A percentile compares a stretch with the other conserved stretches of the same genome.
phyloP scores from a whole-genome alignment of 176 grass and related monocot species.

The Oryza nivara region DNA sequence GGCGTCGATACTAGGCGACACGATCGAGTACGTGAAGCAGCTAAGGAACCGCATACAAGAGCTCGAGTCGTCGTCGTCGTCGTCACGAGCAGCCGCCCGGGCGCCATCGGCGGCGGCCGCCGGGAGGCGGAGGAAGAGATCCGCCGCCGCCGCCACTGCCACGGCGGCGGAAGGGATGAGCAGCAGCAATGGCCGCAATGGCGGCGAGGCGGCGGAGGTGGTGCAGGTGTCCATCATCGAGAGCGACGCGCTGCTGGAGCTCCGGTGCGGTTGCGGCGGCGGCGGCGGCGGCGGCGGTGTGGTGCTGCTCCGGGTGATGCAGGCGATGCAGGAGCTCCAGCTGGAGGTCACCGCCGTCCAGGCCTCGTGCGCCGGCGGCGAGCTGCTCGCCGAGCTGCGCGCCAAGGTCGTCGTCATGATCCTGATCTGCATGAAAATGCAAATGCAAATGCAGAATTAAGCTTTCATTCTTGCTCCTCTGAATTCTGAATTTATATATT shows the following conservation, averaged over 20 bases:
- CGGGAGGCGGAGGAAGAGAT: constrained; percentile 29
- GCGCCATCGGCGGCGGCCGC: background rate
- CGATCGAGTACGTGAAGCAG: constrained; percentile 96
- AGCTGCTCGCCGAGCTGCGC: constrained; percentile 56
- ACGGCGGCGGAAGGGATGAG: constrained; percentile 4
- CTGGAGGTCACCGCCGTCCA: constrained; percentile 63
- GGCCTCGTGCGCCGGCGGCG: constrained; percentile 47
- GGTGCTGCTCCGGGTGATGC: constrained; percentile 69
- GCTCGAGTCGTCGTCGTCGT: constrained; percentile 45
- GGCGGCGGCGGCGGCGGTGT: constrained; percentile 45
- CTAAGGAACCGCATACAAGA: constrained; percentile 67
- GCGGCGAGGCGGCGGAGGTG: constrained; percentile 28
- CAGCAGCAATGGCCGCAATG: background rate
- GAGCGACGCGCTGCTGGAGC: constrained; percentile 68
- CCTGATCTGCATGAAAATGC: too few species aligned
- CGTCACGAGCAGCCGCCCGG: constrained; percentile 31
- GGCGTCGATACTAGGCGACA: constrained; percentile 77
- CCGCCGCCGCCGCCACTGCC: background rate
- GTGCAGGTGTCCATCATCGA: constrained; percentile 80
- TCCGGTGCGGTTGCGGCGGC: constrained; percentile 55
- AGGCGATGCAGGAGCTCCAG: constrained; percentile 58
- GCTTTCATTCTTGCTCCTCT: too few species aligned
- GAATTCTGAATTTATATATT: too few species aligned
- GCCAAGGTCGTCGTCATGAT: constrained; percentile 45
- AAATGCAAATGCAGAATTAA: too few species aligned